Evolutionary conservation across 192 early-diverging fungal species (phyloP).

Genomic region (Kappamyces sp.): DNA sequence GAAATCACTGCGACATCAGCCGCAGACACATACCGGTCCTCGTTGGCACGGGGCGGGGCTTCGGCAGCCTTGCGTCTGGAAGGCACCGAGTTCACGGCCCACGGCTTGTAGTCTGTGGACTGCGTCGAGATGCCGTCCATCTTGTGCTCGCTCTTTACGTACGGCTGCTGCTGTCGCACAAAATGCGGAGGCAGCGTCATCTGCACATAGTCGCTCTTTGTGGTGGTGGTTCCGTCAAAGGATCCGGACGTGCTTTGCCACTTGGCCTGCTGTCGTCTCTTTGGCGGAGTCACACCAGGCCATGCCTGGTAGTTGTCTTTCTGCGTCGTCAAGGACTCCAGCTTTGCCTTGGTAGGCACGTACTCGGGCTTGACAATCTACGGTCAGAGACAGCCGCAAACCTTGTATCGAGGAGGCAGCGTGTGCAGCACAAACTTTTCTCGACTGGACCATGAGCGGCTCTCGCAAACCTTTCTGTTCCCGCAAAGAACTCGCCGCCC

Average conservation of each 20-base stretch:
- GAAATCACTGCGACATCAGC: constrained; percentile 31
- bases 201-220: constrained; percentile 26
- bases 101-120: constrained; percentile 29
- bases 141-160: constrained; percentile 30
- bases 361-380: constrained; percentile 17
- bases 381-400: constrained; percentile 7
- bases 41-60: constrained; percentile 18
- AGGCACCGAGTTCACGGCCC: constrained; percentile 22
- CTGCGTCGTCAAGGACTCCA: constrained; percentile 38
- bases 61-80: constrained; percentile 21
- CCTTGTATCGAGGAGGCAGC: constrained; percentile 27
- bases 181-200: constrained; percentile 25
- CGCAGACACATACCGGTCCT: constrained; percentile 27
- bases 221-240: constrained; percentile 39
- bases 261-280: neutral
- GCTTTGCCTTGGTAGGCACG: constrained; percentile 23
- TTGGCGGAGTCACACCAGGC: constrained; percentile 19
- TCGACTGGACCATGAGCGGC: constrained; percentile 20
- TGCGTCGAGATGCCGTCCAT: constrained; percentile 35
- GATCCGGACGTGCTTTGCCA: constrained; percentile 27
- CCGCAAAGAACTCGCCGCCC: constrained; percentile 37
- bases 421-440: constrained; percentile 34
- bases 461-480: constrained; percentile 38
- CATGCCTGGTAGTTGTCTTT: constrained; percentile 37
- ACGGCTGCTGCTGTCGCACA: constrained; percentile 21